Conservation (phyloP, 352 stramenopile genomes). For the Saprolegnia diclina region DNA sequence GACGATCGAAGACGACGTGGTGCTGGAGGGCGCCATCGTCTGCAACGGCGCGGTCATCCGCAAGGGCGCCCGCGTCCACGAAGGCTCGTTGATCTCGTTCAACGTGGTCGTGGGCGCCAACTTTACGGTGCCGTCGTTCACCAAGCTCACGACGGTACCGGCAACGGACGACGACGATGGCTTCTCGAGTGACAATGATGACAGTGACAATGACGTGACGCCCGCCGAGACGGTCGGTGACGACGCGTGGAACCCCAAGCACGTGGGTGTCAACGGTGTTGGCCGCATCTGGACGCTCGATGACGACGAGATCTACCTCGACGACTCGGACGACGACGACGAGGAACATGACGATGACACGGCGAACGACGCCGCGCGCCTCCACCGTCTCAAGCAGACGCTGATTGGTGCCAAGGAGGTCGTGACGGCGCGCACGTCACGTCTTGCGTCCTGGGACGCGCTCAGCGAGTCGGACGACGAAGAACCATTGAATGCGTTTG, state of each 20-base stretch:
- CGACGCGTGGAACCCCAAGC: conserved; percentile 47
- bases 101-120: conserved; percentile 73
- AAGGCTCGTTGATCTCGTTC: conserved; percentile 77
- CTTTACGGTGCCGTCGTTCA: conserved; percentile 59
- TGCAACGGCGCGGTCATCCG: conserved; percentile 45
- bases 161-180: conserved; percentile 55
- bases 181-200: conserved; percentile 60
- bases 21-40: conserved; percentile 59
- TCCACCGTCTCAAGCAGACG: conserved; percentile 59
- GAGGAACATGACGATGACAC: conserved; percentile 41
- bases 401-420: conserved; percentile 63
- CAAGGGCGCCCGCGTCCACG: conserved; percentile 55
- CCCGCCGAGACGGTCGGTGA: conserved; percentile 28
- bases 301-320: conserved; percentile 73
- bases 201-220: conserved; percentile 2
- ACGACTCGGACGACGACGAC: conserved; percentile 58
- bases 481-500: conserved; percentile 47
- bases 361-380: conserved; percentile 34
- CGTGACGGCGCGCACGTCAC: conserved; percentile 44
- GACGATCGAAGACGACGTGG: conserved; percentile 62
- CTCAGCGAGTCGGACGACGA: conserved; percentile 73
- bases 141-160: conserved; percentile 69
- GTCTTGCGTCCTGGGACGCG: conserved; percentile 77
- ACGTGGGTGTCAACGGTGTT: conserved; percentile 65
- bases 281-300: conserved; percentile 78